Conservation (phyloP, 164 flowering plant species). For the Malania oleifera region DNA sequence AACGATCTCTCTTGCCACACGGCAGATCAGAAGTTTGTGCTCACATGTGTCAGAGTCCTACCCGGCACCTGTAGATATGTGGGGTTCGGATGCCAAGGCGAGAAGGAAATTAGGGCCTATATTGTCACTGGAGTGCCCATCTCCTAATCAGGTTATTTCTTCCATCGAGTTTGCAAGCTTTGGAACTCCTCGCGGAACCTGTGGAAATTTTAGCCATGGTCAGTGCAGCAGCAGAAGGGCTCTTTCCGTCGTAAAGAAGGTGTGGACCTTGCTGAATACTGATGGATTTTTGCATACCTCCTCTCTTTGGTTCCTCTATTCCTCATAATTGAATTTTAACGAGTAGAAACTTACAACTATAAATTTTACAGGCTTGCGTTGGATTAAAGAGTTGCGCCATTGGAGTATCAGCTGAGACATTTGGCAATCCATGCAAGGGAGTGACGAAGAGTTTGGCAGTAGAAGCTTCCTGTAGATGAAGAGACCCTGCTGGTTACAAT, state of each 20-base stretch:
- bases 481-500: conserved; percentile 6
- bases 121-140: conserved; percentile 63
- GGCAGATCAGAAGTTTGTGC: conserved; percentile 49
- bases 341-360: background rate
- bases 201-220: conserved; percentile 77
- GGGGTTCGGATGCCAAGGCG: conserved; percentile 35
- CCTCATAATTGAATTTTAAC: background rate
- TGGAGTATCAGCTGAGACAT: conserved; percentile 48
- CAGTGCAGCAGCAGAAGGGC: conserved; percentile 58
- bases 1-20: conserved; percentile 49
- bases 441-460: conserved; percentile 73
- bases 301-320: background rate
- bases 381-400: conserved; percentile 72
- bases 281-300: background rate
- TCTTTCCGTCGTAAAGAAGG: conserved; percentile 67
- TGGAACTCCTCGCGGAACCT: conserved; percentile 77
- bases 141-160: conserved; percentile 61
- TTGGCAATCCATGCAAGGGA: conserved; percentile 81
- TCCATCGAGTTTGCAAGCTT: conserved; percentile 86
- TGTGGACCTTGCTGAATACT: conserved; percentile 11
- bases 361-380: conserved; percentile 63
- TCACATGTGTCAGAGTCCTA: conserved; percentile 65
- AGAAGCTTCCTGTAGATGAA: conserved; percentile 67
- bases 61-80: conserved; percentile 67
- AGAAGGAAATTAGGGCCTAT: conserved; percentile 39